A percentile compares a stretch with the other conserved stretches of the same genome.
phyloP scores from a whole-genome alignment of 768 basidiomycete genomes.

The Boletus coccyginus region DNA sequence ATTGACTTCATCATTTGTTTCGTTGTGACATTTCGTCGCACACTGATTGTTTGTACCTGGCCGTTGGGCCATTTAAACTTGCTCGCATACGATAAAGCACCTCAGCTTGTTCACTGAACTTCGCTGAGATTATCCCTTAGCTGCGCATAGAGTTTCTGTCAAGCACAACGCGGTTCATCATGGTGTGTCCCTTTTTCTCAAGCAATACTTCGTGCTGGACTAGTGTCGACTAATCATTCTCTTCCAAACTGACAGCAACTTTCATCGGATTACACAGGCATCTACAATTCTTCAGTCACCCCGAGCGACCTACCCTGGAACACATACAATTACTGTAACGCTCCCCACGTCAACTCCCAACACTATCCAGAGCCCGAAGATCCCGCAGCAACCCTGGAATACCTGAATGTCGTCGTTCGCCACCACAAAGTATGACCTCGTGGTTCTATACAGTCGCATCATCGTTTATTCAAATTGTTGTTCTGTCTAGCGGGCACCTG shows the following conservation, averaged over 20 bases:
- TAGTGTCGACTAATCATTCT: not conserved
- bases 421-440: slow-evolving; percentile 43
- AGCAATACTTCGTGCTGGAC: not conserved
- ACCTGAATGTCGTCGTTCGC: slow-evolving; percentile 42
- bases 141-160: no score
- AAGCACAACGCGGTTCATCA: not conserved
- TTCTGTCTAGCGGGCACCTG: slow-evolving; percentile 41
- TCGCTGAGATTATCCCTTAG: no score
- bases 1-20: no score
- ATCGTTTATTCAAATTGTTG: not conserved
- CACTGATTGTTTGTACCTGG: no score
- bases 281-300: slow-evolving; percentile 45
- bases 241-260: slow-evolving; percentile 5
- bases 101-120: no score
- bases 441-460: not conserved
- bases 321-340: slow-evolving; percentile 55
- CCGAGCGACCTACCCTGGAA: slow-evolving; percentile 43
- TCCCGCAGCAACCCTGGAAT: slow-evolving; percentile 34
- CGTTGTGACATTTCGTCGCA: no score
- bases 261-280: slow-evolving; percentile 23
- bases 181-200: slow-evolving; percentile 2
- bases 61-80: no score
- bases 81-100: no score
- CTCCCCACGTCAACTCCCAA: slow-evolving; percentile 41
- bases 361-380: slow-evolving; percentile 36